A percentile compares a stretch with the other conserved stretches of the same genome.
phyloP scores from a whole-genome alignment of 306 rosid genomes.

The Pueraria montana region DNA sequence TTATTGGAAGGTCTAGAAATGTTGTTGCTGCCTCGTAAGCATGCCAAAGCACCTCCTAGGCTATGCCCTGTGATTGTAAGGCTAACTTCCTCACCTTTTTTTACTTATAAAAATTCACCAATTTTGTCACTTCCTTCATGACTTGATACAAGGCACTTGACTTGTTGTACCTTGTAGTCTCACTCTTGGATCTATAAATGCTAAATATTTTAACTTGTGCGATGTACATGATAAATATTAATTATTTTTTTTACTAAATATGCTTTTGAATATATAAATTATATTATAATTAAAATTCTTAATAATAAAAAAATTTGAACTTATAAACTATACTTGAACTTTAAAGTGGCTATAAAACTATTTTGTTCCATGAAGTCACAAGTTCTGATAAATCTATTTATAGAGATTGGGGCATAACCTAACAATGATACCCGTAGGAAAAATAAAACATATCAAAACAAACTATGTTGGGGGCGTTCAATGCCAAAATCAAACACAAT shows the following conservation, averaged over 20 bases:
- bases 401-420: background rate
- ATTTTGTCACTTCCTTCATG: conserved; percentile 57
- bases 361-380: background rate
- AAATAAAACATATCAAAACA: background rate
- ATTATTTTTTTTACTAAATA: no score
- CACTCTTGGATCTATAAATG: conserved; percentile 65
- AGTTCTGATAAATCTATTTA: no score
- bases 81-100: conserved; percentile 68
- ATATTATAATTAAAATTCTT: no score
- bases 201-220: no score
- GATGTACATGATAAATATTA: no score
- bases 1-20: conserved; percentile 52
- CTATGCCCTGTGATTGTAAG: conserved; percentile 82
- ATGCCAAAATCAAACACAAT: background rate
- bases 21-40: conserved; percentile 65
- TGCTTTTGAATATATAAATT: no score
- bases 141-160: conserved; percentile 78
- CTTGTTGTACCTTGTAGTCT: conserved; percentile 65
- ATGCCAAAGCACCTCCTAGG: conserved; percentile 77
- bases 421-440: background rate
- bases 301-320: no score
- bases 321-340: no score
- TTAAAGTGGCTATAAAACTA: no score
- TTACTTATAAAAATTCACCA: no score
- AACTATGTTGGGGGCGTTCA: no score